These are phyloP conservation scores for Suillus brevipes DNA, from an alignment of 768 basidiomycete genomes.

Conservation along the genomic window DNA sequence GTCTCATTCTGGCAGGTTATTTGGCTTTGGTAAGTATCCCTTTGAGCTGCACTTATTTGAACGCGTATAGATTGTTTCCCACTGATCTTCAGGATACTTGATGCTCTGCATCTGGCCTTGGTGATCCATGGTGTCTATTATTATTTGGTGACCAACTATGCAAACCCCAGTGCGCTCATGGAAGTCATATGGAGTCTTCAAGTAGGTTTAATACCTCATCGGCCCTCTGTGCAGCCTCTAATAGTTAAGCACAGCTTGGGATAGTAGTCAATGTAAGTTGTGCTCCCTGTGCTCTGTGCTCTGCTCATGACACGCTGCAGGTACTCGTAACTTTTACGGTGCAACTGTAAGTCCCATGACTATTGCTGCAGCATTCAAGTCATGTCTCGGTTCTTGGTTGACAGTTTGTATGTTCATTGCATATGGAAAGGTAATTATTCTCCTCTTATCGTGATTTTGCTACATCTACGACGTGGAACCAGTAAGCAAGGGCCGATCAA, in stretches of 20 bases:
- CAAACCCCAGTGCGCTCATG: constrained; percentile 28
- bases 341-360: background rate
- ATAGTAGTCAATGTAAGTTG: background rate
- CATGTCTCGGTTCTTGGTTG: background rate
- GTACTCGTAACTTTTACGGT: background rate
- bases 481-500: background rate
- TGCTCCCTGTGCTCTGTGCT: background rate
- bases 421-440: background rate
- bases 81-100: constrained; percentile 33
- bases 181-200: constrained; percentile 30
- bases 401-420: background rate
- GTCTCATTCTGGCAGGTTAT: constrained; percentile 3
- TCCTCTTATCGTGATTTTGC: background rate
- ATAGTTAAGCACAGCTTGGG: background rate
- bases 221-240: background rate
- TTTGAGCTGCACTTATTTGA: background rate
- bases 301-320: background rate
- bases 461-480: background rate
- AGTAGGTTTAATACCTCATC: background rate
- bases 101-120: constrained; percentile 36
- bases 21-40: constrained; percentile 11
- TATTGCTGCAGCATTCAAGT: background rate
- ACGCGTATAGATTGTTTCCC: background rate
- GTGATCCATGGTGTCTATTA: constrained; percentile 38
- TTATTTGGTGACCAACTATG: constrained; percentile 37